Conservation (phyloP, 2,329 filamentous ascomycete species). For the Xylariomycetidae sp. region DNA sequence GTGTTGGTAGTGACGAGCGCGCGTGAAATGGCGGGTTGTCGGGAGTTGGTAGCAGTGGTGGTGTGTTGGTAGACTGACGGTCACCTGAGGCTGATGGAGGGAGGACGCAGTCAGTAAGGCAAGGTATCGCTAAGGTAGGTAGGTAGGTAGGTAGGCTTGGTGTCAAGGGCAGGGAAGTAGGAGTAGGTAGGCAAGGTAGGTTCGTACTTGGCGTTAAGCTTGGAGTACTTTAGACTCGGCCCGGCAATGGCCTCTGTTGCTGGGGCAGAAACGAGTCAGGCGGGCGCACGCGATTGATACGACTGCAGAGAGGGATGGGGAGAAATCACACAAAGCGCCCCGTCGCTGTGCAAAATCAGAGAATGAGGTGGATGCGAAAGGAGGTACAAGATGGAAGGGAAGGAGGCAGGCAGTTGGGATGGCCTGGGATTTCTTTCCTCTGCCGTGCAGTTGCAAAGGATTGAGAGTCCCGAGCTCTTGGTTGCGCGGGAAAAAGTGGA, state of each 20-base stretch:
- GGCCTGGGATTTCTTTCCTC: slow-evolving; percentile 13
- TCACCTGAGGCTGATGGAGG: no score
- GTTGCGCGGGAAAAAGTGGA: slow-evolving; percentile 19
- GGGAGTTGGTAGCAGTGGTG: slow-evolving; percentile 2
- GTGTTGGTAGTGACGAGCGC: slow-evolving; percentile 4
- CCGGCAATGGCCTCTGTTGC: no score
- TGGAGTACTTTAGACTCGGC: no score
- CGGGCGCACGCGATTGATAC: slow-evolving; percentile 12
- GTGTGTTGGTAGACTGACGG: slow-evolving; percentile 5
- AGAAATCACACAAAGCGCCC: slow-evolving; percentile 5
- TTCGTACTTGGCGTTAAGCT: slow-evolving; percentile 20
- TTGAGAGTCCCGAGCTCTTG: slow-evolving; percentile 21
- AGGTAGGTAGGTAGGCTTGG: no score
- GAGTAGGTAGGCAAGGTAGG: no score
- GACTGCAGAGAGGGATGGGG: no score
- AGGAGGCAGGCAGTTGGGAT: slow-evolving; percentile 7
- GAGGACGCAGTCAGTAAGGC: no score
- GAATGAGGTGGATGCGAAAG: slow-evolving; percentile 3
- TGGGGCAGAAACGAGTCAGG: no score
- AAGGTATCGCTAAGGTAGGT: no score
- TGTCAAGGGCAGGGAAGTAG: no score
- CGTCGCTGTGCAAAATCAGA: slow-evolving; percentile 1
- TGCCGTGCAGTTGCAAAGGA: slow-evolving; percentile 24
- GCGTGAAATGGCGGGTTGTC: slow-evolving; percentile 1
- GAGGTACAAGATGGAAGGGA: slow-evolving; percentile 9